Conservation (phyloP, 805 yeast species). For the Schwanniomyces sp. region DNA sequence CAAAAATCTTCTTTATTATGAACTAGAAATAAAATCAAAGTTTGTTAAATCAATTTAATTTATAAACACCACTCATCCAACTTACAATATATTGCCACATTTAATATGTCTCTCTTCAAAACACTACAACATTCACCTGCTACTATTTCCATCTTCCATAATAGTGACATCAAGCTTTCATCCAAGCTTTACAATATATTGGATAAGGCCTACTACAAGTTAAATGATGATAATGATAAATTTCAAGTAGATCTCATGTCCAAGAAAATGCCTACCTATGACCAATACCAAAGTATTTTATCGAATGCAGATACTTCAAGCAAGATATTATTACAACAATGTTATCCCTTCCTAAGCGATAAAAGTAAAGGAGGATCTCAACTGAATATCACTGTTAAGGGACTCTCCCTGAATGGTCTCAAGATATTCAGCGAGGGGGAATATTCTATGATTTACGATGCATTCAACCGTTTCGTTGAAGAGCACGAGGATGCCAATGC, state of each 20-base stretch:
- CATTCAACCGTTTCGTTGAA: slow-evolving; percentile 26
- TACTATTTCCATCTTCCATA: slow-evolving; percentile 42
- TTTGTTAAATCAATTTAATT: background rate
- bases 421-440: slow-evolving; percentile 37
- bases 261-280: slow-evolving; percentile 42
- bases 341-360: slow-evolving; percentile 39
- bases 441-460: slow-evolving; percentile 37
- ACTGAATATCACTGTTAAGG: slow-evolving; percentile 13
- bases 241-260: slow-evolving; percentile 38
- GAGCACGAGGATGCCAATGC: slow-evolving; percentile 28
- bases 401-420: slow-evolving; percentile 23
- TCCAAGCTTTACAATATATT: slow-evolving; percentile 28
- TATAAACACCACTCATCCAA: background rate
- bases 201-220: slow-evolving; percentile 26
- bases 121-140: slow-evolving; percentile 43
- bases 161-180: slow-evolving; percentile 32
- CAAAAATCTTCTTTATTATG: background rate
- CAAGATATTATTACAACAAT: slow-evolving; percentile 24
- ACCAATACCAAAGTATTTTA: slow-evolving; percentile 33
- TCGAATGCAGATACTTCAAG: slow-evolving; percentile 21
- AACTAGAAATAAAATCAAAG: background rate
- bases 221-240: slow-evolving; percentile 28
- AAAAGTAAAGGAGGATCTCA: slow-evolving; percentile 10
- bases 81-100: background rate
- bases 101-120: slow-evolving; percentile 38